Evolutionary conservation across 495 filamentous ascomycete species (phyloP).

Genomic region (Penicillium robsamsonii): DNA sequence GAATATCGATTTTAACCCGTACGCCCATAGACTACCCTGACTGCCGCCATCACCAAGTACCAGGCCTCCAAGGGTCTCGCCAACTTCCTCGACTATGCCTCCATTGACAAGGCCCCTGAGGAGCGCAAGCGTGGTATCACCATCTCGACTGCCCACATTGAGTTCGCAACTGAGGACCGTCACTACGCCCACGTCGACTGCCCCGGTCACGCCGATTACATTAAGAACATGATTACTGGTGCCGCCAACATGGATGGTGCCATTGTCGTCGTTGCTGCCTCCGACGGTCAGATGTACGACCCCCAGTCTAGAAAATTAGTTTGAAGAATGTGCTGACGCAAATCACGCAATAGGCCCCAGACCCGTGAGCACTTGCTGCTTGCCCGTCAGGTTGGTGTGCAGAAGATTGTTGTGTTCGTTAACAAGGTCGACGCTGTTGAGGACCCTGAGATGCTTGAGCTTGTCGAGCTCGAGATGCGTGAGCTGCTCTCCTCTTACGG

Average conservation of each 20-base stretch:
- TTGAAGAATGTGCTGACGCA: conserved; percentile 23
- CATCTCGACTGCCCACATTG: conserved; percentile 96
- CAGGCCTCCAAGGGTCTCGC: conserved; percentile 92
- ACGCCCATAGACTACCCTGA: conserved; percentile 80
- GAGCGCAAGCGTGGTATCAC: conserved; percentile 99
- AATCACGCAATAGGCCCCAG: conserved; percentile 66
- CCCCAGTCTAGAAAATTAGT: background rate
- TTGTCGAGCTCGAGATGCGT: conserved; percentile 99
- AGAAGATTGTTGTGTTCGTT: conserved; percentile 97
- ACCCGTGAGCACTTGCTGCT: conserved; percentile 97
- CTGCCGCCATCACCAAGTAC: conserved; percentile 96
- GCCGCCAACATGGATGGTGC: conserved; percentile 97
- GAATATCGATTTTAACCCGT: conserved; percentile 24
- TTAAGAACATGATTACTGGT: conserved; percentile 99
- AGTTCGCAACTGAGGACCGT: conserved; percentile 85
- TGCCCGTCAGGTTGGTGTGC: conserved; percentile 95
- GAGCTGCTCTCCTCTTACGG: conserved; percentile 89
- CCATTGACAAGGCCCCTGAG: conserved; percentile 98
- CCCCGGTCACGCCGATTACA: conserved; percentile 99
- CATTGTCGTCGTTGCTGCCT: conserved; percentile 97
- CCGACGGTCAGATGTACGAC: conserved; percentile 90
- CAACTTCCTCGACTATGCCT: conserved; percentile 90
- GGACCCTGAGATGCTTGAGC: conserved; percentile 98
- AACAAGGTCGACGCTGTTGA: conserved; percentile 98
- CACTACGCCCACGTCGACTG: conserved; percentile 99